Evolutionary conservation across 2,329 filamentous ascomycete genomes (phyloP), one percentile per base, ranked within the genome.

Genomic region (Kalmusia sp.): DNA sequence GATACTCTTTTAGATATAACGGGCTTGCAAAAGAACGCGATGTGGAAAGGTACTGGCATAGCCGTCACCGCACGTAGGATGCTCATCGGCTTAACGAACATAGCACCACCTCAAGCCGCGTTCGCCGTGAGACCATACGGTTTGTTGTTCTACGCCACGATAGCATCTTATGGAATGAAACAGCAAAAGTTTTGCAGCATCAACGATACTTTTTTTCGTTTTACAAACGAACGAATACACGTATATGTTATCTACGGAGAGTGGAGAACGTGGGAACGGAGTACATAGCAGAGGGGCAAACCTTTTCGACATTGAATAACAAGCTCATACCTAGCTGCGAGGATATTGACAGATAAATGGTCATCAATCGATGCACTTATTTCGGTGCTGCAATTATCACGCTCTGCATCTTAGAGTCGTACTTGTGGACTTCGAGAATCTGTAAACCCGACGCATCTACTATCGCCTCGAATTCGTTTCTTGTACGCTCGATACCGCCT

Each of bases 401-500:
- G 28, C 52, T 51, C 33, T 67, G 57, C 43, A 56, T 59, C 47
- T 60, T 67, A 14, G 61, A 51, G 44, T 69, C 67, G 57, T 70
- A 72, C 2, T 45, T 58, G 22, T 64, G 56, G 19, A 72, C 43
- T 24, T 65, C 58, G 31, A 59, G 52, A 21, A 70, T 57, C 43
- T 60, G 64, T 31, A 72, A 44, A 17, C 68, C 69, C 8, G 65
- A 62, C 6, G 52, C 41, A 25, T 59, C 60, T 39, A 70, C 31
- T 17, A 70, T 47, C 6, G 8, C 35, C 11, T 51, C 51, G 55
- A 57, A 71, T 17, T 67, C 62, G 14, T 49, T 52, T 17, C 22
- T 59, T 14, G 54, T 67, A n/a, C 69, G 53, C 50, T 72, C 68
- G 14, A 63, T 54, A 0, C 66, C 67, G 24, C 65, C 63, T 2